Evolutionary conservation across 805 yeast genomes (phyloP), one percentile per base, ranked within the genome.

Genomic region (Zygosaccharomyces lentus): DNA sequence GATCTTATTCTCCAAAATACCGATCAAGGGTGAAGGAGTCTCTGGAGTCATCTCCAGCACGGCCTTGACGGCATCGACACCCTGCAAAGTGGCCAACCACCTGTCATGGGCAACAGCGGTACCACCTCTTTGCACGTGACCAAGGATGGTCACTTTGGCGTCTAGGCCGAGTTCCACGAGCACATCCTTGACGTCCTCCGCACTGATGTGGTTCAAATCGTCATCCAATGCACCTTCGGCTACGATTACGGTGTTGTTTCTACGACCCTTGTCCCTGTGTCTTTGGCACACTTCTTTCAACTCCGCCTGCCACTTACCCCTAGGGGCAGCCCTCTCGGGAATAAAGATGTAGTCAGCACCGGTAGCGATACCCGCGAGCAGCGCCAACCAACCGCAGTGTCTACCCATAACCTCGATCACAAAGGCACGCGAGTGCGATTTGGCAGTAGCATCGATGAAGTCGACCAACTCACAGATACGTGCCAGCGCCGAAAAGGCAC

Each of bases 101-200:
- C 99, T 80, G 67, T 93, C 99, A 58, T 77, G 87, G 2, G 98
- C 97, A 45, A 90, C 96, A 19, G 99, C 97, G 37, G 96, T 80
- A 68, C 99, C 99, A 72, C 99, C 99, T 70, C 99, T 81, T 74
- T 93, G 99, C 45, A 93, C 97, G 66, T 93, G 99, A 45, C 99
- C 99, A 57, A 93, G 74, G 9, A 95, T 87, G 34, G 99, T 93
- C 58, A 91, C 83, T 66, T 98, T 81, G 4, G 98, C 91, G 65
- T 93, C 99, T 46, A 93, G 76, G 9, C 96, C 96, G 51, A 93
- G 71, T 34, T 82, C 82, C 38, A 86, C 87, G 48, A 93, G 74
- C 13, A 84, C 93, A 43, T 87, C 80, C 68, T 84, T 83, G 48
- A 93, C 98, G 52, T 81, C 80, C 27, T 81, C 80, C 13, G 95